phyloP scores from a whole-genome alignment of 495 filamentous ascomycete genomes.

The Geopyxis carbonaria region DNA sequence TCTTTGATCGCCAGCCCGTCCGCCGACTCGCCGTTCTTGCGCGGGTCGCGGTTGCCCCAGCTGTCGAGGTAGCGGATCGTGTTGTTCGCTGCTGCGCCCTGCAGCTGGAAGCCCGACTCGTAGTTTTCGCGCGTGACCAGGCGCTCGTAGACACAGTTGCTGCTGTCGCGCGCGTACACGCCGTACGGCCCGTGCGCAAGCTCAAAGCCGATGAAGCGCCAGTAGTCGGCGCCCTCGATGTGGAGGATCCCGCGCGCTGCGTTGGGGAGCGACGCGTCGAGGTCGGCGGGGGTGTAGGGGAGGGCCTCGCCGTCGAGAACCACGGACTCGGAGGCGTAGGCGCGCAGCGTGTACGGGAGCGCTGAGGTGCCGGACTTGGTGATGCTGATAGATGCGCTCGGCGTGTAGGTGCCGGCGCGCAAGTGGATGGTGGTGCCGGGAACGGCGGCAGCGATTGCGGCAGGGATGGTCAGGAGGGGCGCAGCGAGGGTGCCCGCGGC shows the following conservation, averaged over 20 bases:
- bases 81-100: slow-evolving; percentile 21
- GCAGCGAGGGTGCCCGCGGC: slow-evolving; percentile 17
- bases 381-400: slow-evolving; percentile 21
- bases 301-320: slow-evolving; percentile 24
- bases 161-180: slow-evolving; percentile 14
- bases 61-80: slow-evolving; percentile 23
- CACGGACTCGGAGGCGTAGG: slow-evolving; percentile 18
- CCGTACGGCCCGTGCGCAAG: slow-evolving; percentile 22
- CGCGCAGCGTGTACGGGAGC: slow-evolving; percentile 16
- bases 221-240: slow-evolving; percentile 21
- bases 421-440: slow-evolving; percentile 23
- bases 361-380: slow-evolving; percentile 16
- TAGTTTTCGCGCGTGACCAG: slow-evolving; percentile 25
- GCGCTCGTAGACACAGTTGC: slow-evolving; percentile 21
- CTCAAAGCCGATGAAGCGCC: slow-evolving; percentile 21
- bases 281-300: slow-evolving; percentile 18
- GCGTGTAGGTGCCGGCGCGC: slow-evolving; percentile 22
- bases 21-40: slow-evolving; percentile 25
- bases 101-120: slow-evolving; percentile 24
- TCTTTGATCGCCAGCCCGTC: slow-evolving; percentile 25
- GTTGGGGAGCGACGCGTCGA: slow-evolving; percentile 15
- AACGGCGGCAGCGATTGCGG: slow-evolving; percentile 17
- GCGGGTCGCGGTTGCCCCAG: slow-evolving; percentile 24
- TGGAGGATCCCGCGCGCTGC: slow-evolving; percentile 20
- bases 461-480: slow-evolving; percentile 23